These are phyloP conservation scores for Rhypophila decipiens DNA, from an alignment of 495 filamentous ascomycete species.

Conservation along the genomic window DNA sequence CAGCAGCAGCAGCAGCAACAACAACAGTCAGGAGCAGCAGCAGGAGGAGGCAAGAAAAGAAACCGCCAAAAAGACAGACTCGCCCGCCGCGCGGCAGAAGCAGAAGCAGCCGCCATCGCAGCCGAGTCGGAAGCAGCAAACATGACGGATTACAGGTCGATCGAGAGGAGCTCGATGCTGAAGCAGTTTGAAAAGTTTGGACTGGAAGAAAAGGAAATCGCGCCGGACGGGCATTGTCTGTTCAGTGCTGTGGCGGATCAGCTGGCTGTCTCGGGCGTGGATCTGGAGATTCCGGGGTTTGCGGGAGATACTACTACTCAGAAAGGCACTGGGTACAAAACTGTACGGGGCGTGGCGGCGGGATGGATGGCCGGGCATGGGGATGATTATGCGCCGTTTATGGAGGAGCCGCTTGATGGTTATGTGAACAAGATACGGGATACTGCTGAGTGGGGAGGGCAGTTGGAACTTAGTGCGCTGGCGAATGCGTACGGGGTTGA, in stretches of 20 bases:
- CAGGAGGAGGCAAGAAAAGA: constrained; percentile 55
- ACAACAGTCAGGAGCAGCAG: constrained; percentile 11
- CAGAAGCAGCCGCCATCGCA: constrained; percentile 56
- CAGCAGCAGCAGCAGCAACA: constrained; percentile 16
- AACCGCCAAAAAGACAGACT: constrained; percentile 89
- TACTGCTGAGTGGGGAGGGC: constrained; percentile 95
- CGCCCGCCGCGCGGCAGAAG: constrained; percentile 79
- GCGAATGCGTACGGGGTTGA: constrained; percentile 74
- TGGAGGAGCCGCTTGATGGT: constrained; percentile 68
- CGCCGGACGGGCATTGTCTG: constrained; percentile 92
- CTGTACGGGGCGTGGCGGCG: constrained; percentile 51
- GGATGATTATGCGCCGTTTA: constrained; percentile 57
- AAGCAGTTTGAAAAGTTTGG: constrained; percentile 52
- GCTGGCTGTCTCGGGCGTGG: too few species aligned
- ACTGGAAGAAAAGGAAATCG: constrained; percentile 71
- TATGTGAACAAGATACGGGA: constrained; percentile 75
- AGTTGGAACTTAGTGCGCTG: constrained; percentile 81
- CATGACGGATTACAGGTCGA: constrained; percentile 65
- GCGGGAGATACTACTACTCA: constrained; percentile 7
- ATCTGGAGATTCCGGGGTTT: constrained; percentile 32
- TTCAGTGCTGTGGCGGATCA: constrained; percentile 90
- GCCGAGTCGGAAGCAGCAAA: constrained; percentile 69
- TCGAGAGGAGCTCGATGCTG: constrained; percentile 66
- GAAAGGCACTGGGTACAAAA: constrained; percentile 35
- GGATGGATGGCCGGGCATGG: constrained; percentile 46